These are phyloP conservation scores for Neonectria ditissima DNA, from an alignment of 2,329 filamentous ascomycete genomes.

Conservation along the genomic window DNA sequence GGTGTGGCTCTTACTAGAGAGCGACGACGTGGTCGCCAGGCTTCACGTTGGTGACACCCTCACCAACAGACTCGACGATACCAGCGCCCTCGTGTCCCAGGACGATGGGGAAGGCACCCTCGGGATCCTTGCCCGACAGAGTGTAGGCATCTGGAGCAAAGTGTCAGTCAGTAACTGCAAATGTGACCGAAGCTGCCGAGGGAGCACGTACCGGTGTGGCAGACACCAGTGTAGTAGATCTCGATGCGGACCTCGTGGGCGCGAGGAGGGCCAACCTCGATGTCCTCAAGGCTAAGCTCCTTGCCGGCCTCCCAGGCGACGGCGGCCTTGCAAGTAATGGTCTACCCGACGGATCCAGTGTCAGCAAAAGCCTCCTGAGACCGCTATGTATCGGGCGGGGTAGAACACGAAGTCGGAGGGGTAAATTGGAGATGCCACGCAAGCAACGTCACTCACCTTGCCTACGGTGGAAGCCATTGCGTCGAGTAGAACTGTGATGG, in stretches of 20 bases:
- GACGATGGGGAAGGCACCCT: conserved; percentile 91
- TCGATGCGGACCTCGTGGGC: conserved; percentile 97
- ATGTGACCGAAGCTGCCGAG: conserved; percentile 6
- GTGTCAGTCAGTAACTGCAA: conserved; percentile 34
- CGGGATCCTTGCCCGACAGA: conserved; percentile 94
- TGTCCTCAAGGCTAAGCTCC: conserved; percentile 87
- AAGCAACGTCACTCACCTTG: conserved; percentile 54
- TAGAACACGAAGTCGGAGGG: conserved; percentile 35
- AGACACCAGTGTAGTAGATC: conserved; percentile 98
- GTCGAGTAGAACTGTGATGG: conserved; percentile 32
- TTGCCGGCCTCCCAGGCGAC: conserved; percentile 98
- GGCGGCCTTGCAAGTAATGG: conserved; percentile 96
- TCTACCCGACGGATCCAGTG: conserved; percentile 62
- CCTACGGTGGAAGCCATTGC: conserved; percentile 64
- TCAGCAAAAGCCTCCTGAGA: conserved; percentile 33
- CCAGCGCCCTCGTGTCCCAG: conserved; percentile 93
- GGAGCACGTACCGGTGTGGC: conserved; percentile 82
- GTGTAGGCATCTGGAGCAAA: conserved; percentile 82
- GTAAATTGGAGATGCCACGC: conserved; percentile 39
- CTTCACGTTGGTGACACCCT: conserved; percentile 95
- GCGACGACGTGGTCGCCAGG: conserved; percentile 91
- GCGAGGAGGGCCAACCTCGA: conserved; percentile 89
- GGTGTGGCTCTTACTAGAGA: conserved; percentile 74
- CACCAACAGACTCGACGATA: conserved; percentile 92
- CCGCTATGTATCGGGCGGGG: conserved; percentile 38